Evolutionary conservation across 139 green algal genomes (phyloP).

Genomic region (Zygnema cylindricum): DNA sequence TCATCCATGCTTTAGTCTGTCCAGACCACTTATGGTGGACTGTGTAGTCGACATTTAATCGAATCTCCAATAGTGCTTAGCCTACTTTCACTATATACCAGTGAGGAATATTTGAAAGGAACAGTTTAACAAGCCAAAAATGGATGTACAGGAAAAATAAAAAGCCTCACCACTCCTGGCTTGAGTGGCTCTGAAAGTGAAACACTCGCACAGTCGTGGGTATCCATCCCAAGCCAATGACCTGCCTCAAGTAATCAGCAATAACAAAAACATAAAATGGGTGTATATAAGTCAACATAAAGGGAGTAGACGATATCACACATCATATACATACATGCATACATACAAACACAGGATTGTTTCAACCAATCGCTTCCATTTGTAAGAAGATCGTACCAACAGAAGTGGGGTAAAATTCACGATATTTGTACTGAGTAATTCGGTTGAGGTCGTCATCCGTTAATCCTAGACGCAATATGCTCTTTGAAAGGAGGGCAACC

Average conservation of each 20-base stretch:
- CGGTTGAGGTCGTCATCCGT: neutral
- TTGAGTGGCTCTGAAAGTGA: constrained; percentile 22
- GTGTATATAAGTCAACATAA: neutral
- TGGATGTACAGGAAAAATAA: too few species aligned
- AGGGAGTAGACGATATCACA: neutral
- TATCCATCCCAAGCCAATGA: constrained; percentile 58
- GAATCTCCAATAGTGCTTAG: too few species aligned
- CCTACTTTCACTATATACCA: too few species aligned
- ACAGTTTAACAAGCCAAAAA: too few species aligned
- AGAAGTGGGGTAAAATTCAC: constrained; percentile 24
- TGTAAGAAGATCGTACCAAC: constrained; percentile 34
- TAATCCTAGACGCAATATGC: constrained; percentile 5
- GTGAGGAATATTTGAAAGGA: too few species aligned
- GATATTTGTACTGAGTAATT: neutral
- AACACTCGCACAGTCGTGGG: constrained; percentile 52
- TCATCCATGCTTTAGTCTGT: too few species aligned
- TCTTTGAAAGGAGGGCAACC: constrained; percentile 13
- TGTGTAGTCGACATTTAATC: too few species aligned
- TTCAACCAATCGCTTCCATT: neutral
- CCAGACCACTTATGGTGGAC: too few species aligned
- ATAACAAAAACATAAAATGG: neutral
- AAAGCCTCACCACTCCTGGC: constrained; percentile 45
- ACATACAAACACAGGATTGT: neutral
- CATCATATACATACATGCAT: neutral
- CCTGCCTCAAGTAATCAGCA: constrained; percentile 14